These are phyloP conservation scores for Tetrapyrgos nigripes DNA, from an alignment of 1,284 basidiomycete species.

Conservation along the genomic window DNA sequence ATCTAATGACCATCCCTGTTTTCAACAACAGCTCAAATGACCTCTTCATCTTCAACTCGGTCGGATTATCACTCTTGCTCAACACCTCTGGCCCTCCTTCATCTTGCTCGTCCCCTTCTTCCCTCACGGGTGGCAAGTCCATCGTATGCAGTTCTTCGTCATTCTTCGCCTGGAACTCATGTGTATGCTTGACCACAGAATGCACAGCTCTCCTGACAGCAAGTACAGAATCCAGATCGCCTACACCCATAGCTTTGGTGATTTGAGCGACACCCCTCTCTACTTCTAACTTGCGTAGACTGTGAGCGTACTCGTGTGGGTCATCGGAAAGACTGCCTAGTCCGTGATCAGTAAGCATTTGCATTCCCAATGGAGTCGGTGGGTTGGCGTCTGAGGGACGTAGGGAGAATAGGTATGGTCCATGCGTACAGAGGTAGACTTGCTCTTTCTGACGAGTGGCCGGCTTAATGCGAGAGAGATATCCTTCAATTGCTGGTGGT, in stretches of 20 bases:
- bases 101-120: conserved; percentile 61
- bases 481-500: conserved; percentile 83
- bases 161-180: conserved; percentile 38
- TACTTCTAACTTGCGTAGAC: conserved; percentile 58
- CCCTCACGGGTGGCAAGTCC: conserved; percentile 33
- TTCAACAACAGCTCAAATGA: conserved; percentile 80
- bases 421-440: conserved; percentile 77
- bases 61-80: conserved; percentile 48
- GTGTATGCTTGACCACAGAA: conserved; percentile 41
- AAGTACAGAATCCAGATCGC: conserved; percentile 72
- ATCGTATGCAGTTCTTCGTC: conserved; percentile 32
- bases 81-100: conserved; percentile 72
- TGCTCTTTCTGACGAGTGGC: conserved; percentile 65
- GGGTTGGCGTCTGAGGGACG: conserved; percentile 62
- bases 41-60: conserved; percentile 62
- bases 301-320: conserved; percentile 39
- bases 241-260: conserved; percentile 65
- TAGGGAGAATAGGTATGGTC: conserved; percentile 75
- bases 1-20: conserved; percentile 73
- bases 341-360: conserved; percentile 33
- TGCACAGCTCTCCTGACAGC: conserved; percentile 70
- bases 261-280: conserved; percentile 73
- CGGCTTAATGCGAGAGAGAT: conserved; percentile 73
- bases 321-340: conserved; percentile 28
- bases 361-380: conserved; percentile 66